phyloP scores from a whole-genome alignment of 768 basidiomycete genomes.

The Auricularia sp. region DNA sequence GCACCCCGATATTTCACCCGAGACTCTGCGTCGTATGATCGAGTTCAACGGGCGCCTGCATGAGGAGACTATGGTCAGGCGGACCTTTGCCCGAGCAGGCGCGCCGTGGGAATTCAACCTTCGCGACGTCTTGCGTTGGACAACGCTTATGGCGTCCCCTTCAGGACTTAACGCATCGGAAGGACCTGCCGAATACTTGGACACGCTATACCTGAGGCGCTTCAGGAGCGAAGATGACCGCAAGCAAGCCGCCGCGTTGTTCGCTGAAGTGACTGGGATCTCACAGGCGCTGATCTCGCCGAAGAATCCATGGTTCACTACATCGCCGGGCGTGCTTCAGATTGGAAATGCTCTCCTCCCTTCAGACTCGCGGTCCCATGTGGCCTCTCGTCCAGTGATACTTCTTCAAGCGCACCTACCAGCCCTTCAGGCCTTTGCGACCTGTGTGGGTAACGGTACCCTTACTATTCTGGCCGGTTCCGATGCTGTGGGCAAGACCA shows the following conservation, averaged over 20 bases:
- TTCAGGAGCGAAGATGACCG: constrained; percentile 73
- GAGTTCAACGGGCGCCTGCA: constrained; percentile 65
- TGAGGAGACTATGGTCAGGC: constrained; percentile 50
- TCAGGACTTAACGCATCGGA: constrained; percentile 12
- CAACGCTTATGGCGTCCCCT: constrained; percentile 35
- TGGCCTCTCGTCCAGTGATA: constrained; percentile 33
- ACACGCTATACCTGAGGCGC: constrained; percentile 71
- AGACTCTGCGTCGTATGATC: constrained; percentile 64
- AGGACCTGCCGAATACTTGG: constrained; percentile 42
- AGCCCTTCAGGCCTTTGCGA: constrained; percentile 63
- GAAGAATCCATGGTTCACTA: constrained; percentile 19
- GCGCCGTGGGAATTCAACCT: constrained; percentile 98
- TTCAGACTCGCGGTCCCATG: constrained; percentile 22
- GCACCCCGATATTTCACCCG: constrained; percentile 49
- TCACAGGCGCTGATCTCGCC: constrained; percentile 26
- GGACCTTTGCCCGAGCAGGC: constrained; percentile 66
- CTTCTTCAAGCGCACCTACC: constrained; percentile 54
- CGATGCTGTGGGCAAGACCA: constrained; percentile 68
- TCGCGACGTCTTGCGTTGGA: constrained; percentile 89
- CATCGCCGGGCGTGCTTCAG: constrained; percentile 32
- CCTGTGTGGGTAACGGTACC: constrained; percentile 69
- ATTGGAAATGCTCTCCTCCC: constrained; percentile 40
- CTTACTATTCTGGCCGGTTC: constrained; percentile 80
- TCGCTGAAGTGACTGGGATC: constrained; percentile 30
- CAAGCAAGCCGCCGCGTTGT: constrained; percentile 36